Evolutionary conservation across 2,329 filamentous ascomycete species (phyloP), one percentile per base, ranked within the genome.

Genomic region (Epicoccum sorghinum): DNA sequence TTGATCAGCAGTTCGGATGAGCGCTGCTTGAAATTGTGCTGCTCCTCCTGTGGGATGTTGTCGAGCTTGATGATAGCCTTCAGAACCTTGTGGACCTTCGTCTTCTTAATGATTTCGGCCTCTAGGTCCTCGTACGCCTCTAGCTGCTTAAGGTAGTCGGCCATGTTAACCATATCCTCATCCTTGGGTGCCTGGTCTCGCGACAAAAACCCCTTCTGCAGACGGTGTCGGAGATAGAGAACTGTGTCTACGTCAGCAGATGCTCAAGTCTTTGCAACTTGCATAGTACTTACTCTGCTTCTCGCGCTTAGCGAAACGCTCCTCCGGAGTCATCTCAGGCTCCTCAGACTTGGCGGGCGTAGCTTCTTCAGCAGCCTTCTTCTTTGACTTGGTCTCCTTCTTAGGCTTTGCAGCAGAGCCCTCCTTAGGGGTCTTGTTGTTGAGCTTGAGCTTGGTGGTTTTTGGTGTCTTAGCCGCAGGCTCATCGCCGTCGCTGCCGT

Each of bases 51-150:
- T 1, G 72, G 72, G 64, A 99, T 96, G 3, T 83, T 83, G 38
- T 88, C 84, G 7, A 99, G 82, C 80, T 96, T 97, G 67, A 97
- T 80, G 62, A 99, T 95, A 4, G 89, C 92, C 79, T 96, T 96
- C 52, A 99, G 83, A 9, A 99, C 93, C 80, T 99, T 99, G 85
- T 98, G 93, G 77, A 99, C 97, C 83, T 98, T 99, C 58, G 95
- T 99, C 12, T 80, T 82, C 60, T 90, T 87, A 68, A 98, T 96
- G 66, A 97, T 95, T 62, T 87, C 86, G 27, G 90, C 91, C 72
- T 98, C 93, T 4, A 98, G 84, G 61, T 96, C 90, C 1, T 85
- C 74, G 81, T 86, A 88, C 7, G 82, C 84, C 77, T 99, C 95
- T 5, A 99, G 84, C 74, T 96, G 91, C 27, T 82, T 83, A 52